A percentile compares a stretch with the other conserved stretches of the same genome.
phyloP scores from a whole-genome alignment of 108 stramenopile genomes.

The Nitzschia sp. region DNA sequence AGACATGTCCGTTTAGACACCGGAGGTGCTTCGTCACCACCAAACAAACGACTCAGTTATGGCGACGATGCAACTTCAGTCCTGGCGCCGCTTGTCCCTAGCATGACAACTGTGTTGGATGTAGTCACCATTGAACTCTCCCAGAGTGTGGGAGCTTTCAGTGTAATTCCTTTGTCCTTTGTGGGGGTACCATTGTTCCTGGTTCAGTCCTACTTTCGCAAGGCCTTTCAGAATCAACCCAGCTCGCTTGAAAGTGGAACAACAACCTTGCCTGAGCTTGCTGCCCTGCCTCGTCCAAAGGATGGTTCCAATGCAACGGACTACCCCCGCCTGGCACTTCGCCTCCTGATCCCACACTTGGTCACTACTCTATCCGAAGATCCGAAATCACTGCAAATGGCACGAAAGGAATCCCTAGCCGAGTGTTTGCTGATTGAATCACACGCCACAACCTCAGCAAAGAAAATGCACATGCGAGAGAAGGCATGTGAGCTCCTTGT shows the following conservation, averaged over 20 bases:
- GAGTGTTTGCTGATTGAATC: constrained; percentile 69
- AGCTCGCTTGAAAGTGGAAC: constrained; percentile 2
- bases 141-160: constrained; percentile 22
- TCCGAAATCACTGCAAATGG: constrained; percentile 21
- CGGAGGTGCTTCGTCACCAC: constrained; percentile 19
- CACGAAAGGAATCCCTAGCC: constrained; percentile 49
- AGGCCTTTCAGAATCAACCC: constrained; percentile 14
- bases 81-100: constrained; percentile 15
- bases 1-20: not conserved
- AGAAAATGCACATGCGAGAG: constrained; percentile 24
- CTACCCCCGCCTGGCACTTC: constrained; percentile 60
- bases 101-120: constrained; percentile 33
- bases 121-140: constrained; percentile 35
- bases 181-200: constrained; percentile 19
- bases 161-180: constrained; percentile 2
- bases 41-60: constrained; percentile 43
- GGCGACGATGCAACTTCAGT: constrained; percentile 25
- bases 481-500: constrained; percentile 38
- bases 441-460: constrained; percentile 13
- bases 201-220: constrained; percentile 11
- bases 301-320: constrained; percentile 34
- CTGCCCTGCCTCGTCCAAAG: constrained; percentile 29
- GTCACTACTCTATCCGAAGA: constrained; percentile 39
- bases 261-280: constrained; percentile 31
- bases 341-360: constrained; percentile 65